Percentiles rank a stretch among this genome's conserved stretches.
Evolutionary conservation across 2,329 filamentous ascomycete genomes (phyloP).

Genomic region (Neocucurbitaria cava): DNA sequence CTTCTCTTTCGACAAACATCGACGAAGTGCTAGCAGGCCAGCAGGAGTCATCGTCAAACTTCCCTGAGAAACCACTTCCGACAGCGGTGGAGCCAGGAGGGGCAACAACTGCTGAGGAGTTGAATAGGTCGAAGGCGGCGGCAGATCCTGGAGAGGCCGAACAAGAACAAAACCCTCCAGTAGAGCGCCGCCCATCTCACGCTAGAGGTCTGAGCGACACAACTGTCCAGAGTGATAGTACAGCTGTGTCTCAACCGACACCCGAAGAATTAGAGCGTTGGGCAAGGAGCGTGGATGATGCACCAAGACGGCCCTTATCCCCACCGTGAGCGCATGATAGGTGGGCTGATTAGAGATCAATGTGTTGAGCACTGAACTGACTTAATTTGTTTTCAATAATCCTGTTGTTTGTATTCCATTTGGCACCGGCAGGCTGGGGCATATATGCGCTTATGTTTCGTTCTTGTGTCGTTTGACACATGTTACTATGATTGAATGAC

Average conservation of each 20-base stretch:
- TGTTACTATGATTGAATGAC: background rate
- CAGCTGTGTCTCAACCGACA: constrained; percentile 44
- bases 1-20: constrained; percentile 35
- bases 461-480: background rate
- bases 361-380: background rate
- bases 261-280: constrained; percentile 42
- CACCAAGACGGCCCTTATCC: constrained; percentile 19
- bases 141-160: background rate
- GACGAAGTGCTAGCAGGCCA: constrained; percentile 31
- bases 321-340: no score
- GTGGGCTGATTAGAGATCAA: no score
- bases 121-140: background rate
- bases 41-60: constrained; percentile 1
- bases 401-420: background rate
- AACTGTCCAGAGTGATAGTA: constrained; percentile 42
- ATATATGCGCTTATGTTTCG: background rate
- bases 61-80: background rate
- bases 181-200: constrained; percentile 39
- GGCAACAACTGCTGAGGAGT: constrained; percentile 1
- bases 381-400: background rate
- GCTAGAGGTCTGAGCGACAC: constrained; percentile 40
- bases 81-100: constrained; percentile 1
- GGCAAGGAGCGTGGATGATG: constrained; percentile 17
- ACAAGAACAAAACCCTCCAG: background rate
- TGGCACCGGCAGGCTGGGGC: background rate